Conservation (phyloP, 768 basidiomycete genomes). For the Fomitopsis pulvina region DNA sequence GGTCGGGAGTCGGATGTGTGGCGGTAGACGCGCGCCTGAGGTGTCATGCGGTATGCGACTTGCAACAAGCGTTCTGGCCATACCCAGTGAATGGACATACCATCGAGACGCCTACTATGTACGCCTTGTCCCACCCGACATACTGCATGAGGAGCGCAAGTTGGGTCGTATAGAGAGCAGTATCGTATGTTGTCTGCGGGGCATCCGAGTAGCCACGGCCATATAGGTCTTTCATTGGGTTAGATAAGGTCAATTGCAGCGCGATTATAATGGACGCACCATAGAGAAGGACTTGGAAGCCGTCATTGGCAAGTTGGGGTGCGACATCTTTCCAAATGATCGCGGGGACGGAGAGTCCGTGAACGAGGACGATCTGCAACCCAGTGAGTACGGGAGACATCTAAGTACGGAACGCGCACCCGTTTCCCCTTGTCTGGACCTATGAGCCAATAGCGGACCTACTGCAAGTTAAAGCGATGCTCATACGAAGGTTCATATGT, state of each 20-base stretch:
- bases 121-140: constrained; percentile 60
- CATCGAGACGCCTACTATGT: constrained; percentile 73
- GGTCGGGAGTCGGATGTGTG: not conserved
- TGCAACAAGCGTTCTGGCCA: too few relatives aligned
- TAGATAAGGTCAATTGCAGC: not conserved
- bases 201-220: constrained; percentile 83
- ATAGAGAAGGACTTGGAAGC: constrained; percentile 72
- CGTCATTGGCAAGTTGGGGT: constrained; percentile 51
- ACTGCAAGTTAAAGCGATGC: constrained; percentile 4
- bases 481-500: not conserved
- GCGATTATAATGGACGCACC: constrained; percentile 31
- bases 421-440: constrained; percentile 65
- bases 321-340: constrained; percentile 76
- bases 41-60: constrained; percentile 13
- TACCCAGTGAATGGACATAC: too few relatives aligned
- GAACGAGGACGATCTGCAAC: constrained; percentile 71
- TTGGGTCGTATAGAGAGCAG: constrained; percentile 61
- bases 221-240: constrained; percentile 51
- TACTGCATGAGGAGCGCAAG: constrained; percentile 83
- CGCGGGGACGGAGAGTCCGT: constrained; percentile 71
- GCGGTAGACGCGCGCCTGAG: not conserved
- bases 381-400: too few relatives aligned
- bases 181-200: constrained; percentile 61
- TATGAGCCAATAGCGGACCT: constrained; percentile 74
- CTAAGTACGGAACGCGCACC: constrained; percentile 31